phyloP scores from a whole-genome alignment of 805 yeast species.

The Metschnikowia cerradonensis region DNA sequence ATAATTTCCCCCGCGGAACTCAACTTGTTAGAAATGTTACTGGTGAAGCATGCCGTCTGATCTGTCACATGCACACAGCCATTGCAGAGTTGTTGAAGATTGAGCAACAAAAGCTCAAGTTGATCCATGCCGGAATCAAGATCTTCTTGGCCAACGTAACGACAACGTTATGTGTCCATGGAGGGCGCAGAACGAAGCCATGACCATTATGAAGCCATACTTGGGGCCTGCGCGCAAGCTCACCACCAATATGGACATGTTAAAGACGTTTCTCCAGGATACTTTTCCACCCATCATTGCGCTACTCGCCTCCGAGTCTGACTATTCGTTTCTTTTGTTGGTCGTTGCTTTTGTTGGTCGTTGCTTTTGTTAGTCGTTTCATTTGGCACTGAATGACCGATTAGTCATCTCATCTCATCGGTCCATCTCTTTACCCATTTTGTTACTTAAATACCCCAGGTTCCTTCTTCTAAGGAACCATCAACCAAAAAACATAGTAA shows the following conservation, averaged over 20 bases:
- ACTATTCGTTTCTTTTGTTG: too few species aligned
- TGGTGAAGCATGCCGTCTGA: constrained; percentile 91
- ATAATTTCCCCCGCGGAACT: constrained; percentile 63
- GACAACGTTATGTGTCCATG: constrained; percentile 71
- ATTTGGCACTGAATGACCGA: too few species aligned
- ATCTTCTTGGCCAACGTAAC: constrained; percentile 86
- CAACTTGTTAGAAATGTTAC: constrained; percentile 91
- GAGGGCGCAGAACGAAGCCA: constrained; percentile 92
- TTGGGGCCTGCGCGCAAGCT: constrained; percentile 62
- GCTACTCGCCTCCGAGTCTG: constrained; percentile 22
- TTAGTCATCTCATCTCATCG: too few species aligned
- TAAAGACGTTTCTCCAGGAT: constrained; percentile 63
- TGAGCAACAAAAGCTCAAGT: constrained; percentile 77
- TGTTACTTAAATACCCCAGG: too few species aligned
- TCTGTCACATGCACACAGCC: constrained; percentile 80
- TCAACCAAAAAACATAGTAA: too few species aligned
- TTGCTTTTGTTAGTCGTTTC: too few species aligned
- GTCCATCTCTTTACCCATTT: too few species aligned
- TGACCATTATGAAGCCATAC: constrained; percentile 88
- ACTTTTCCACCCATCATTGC: constrained; percentile 74
- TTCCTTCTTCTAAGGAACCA: too few species aligned
- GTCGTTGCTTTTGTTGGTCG: too few species aligned
- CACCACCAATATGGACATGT: constrained; percentile 50
- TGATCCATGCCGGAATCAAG: constrained; percentile 89
- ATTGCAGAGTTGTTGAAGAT: constrained; percentile 62